Conservation (phyloP, 805 yeast species). For the Cyberlindnera nakhonratchasimensis region DNA sequence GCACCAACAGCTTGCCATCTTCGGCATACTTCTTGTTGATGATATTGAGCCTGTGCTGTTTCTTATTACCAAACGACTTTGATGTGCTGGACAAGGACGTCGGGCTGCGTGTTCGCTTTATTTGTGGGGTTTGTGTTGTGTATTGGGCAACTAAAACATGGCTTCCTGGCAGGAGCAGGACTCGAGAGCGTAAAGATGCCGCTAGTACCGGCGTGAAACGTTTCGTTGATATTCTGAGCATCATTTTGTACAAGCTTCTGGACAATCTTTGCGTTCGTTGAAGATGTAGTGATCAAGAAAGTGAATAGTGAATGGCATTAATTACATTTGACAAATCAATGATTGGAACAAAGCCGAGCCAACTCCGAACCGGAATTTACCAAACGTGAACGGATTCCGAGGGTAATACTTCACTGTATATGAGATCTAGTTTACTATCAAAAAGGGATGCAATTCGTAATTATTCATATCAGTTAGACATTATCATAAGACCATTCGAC, state of each 20-base stretch:
- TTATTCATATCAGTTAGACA: neutral
- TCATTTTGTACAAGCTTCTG: neutral
- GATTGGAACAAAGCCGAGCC: neutral
- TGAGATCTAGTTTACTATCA: neutral
- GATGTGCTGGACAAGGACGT: slow-evolving; percentile 16
- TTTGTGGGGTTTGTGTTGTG: slow-evolving; percentile 8
- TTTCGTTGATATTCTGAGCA: slow-evolving; percentile 2
- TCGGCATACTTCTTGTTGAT: slow-evolving; percentile 26
- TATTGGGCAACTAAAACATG: neutral
- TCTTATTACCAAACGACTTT: slow-evolving; percentile 10
- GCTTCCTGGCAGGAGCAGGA: neutral
- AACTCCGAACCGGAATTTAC: slow-evolving; percentile 5
- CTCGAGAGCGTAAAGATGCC: neutral
- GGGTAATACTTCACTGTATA: neutral
- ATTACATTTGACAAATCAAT: slow-evolving; percentile 4
- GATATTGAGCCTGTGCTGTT: slow-evolving; percentile 7
- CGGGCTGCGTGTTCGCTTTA: slow-evolving; percentile 9
- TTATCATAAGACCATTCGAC: neutral
- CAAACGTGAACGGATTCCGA: neutral
- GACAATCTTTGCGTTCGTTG: neutral
- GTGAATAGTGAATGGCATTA: neutral
- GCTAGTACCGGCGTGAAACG: neutral
- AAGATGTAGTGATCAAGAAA: neutral
- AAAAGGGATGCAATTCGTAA: neutral
- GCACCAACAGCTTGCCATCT: slow-evolving; percentile 33